Percentiles rank a stretch among this genome's conserved stretches.
Conservation (phyloP, 768 basidiomycete species). For the Psilocybe tampanensis region DNA sequence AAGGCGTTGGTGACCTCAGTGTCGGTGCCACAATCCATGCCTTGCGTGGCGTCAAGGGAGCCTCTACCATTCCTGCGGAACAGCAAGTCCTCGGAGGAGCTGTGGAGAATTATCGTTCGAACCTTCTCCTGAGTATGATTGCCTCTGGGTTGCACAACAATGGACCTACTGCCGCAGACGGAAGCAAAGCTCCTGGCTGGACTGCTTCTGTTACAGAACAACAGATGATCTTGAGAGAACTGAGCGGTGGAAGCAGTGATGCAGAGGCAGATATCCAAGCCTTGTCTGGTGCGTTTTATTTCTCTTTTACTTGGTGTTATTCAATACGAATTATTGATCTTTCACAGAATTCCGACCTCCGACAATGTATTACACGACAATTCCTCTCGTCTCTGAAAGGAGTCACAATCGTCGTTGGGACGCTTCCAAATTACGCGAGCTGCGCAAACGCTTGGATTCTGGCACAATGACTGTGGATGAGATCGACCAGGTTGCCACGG, state of each 20-base stretch:
- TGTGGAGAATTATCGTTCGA: conserved; percentile 94
- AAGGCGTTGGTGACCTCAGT: conserved; percentile 83
- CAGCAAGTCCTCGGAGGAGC: conserved; percentile 91
- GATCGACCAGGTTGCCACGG: conserved; percentile 86
- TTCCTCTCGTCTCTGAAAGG: conserved; percentile 87
- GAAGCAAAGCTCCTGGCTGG: conserved; percentile 68
- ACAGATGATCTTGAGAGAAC: conserved; percentile 95
- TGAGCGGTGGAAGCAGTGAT: conserved; percentile 75
- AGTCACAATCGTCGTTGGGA: conserved; percentile 90
- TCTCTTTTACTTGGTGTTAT: not conserved
- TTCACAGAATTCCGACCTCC: conserved; percentile 86
- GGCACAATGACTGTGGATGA: conserved; percentile 83
- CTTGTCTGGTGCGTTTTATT: conserved; percentile 71
- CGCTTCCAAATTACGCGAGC: conserved; percentile 88
- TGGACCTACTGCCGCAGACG: conserved; percentile 55
- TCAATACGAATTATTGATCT: not conserved
- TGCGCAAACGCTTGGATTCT: conserved; percentile 93
- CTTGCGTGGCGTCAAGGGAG: conserved; percentile 87
- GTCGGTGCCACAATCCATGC: conserved; percentile 90
- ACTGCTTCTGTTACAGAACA: conserved; percentile 83
- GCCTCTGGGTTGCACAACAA: conserved; percentile 70
- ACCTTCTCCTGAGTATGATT: conserved; percentile 88
- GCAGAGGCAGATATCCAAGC: conserved; percentile 85
- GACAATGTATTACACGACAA: conserved; percentile 95
- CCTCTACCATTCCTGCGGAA: conserved; percentile 87